Evolutionary conservation across 2,329 filamentous ascomycete genomes (phyloP).

Genomic region (Trichothecium roseum): DNA sequence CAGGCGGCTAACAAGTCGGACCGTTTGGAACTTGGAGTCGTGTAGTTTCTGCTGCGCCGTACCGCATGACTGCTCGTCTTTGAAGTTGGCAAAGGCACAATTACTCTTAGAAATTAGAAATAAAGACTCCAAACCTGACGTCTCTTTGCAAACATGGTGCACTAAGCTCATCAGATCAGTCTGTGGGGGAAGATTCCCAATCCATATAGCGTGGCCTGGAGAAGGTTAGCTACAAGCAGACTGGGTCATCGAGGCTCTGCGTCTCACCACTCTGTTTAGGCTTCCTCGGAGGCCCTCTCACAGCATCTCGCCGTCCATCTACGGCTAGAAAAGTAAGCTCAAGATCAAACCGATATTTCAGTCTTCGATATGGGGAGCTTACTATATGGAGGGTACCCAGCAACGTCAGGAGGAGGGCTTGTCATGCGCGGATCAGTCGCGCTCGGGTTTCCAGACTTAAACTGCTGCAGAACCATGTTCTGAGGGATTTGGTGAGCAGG

Average conservation of each 20-base stretch:
- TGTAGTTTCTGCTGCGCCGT: conserved; percentile 76
- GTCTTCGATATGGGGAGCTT: conserved; percentile 12
- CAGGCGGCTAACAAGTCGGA: conserved; percentile 75
- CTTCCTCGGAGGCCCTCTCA: conserved; percentile 24
- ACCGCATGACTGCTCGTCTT: conserved; percentile 64
- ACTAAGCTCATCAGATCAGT: conserved; percentile 78
- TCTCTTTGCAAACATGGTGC: conserved; percentile 76
- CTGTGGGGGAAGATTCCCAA: conserved; percentile 83
- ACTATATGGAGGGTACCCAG: conserved; percentile 7
- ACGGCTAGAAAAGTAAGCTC: conserved; percentile 1
- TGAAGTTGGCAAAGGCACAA: conserved; percentile 94
- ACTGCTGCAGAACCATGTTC: conserved; percentile 24
- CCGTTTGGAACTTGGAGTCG: conserved; percentile 80
- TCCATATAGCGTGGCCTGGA: conserved; percentile 81
- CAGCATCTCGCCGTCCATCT: conserved; percentile 11
- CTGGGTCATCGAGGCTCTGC: neutral
- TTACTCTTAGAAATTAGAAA: conserved; percentile 97
- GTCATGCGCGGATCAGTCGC: conserved; percentile 14
- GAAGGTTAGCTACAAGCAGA: conserved; percentile 4
- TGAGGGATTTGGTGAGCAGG: conserved; percentile 20
- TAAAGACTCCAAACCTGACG: conserved; percentile 71
- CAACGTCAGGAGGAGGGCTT: conserved; percentile 8
- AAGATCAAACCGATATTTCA: neutral
- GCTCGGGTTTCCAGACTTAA: conserved; percentile 14
- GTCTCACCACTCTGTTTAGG: conserved; percentile 50